Conservation (phyloP, 371 early-diverging fungal species). For the Syncephalis plumigaleata region DNA sequence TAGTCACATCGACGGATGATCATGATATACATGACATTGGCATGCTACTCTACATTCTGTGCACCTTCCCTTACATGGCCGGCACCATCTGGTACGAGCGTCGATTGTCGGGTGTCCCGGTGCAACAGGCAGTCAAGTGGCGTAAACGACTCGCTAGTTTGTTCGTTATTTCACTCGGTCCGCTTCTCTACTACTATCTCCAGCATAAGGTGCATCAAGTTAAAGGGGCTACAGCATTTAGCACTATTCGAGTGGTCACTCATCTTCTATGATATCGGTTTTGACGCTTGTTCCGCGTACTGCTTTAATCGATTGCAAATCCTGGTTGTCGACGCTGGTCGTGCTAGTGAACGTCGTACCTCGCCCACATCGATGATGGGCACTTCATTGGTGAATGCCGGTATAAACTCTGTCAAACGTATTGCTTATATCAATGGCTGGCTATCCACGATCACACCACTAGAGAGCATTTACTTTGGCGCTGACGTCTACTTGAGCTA, state of each 20-base stretch:
- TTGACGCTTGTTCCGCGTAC: slow-evolving; percentile 48
- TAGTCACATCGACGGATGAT: slow-evolving; percentile 68
- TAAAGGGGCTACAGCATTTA: slow-evolving; percentile 66
- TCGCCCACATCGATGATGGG: background rate
- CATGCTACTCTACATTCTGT: slow-evolving; percentile 55
- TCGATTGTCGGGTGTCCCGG: background rate
- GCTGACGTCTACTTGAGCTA: slow-evolving; percentile 45
- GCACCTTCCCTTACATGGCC: slow-evolving; percentile 58
- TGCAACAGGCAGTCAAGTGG: slow-evolving; percentile 7
- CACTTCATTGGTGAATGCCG: background rate
- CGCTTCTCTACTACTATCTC: slow-evolving; percentile 60
- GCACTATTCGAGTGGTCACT: slow-evolving; percentile 74
- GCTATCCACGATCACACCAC: slow-evolving; percentile 7
- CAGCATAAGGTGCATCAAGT: slow-evolving; percentile 57
- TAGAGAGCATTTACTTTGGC: slow-evolving; percentile 13
- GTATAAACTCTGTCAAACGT: background rate
- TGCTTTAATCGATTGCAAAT: slow-evolving; percentile 45
- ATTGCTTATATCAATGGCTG: slow-evolving; percentile 1
- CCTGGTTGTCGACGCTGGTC: slow-evolving; percentile 23
- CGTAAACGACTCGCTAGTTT: slow-evolving; percentile 18
- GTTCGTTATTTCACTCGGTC: slow-evolving; percentile 48
- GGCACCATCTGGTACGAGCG: slow-evolving; percentile 22
- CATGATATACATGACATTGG: slow-evolving; percentile 62
- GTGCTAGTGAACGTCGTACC: too few relatives aligned
- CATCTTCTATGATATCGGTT: slow-evolving; percentile 59